Evolutionary conservation across 2,329 filamentous ascomycete genomes (phyloP), one percentile per base, ranked within the genome.

Genomic region (Colletotrichum sidae): DNA sequence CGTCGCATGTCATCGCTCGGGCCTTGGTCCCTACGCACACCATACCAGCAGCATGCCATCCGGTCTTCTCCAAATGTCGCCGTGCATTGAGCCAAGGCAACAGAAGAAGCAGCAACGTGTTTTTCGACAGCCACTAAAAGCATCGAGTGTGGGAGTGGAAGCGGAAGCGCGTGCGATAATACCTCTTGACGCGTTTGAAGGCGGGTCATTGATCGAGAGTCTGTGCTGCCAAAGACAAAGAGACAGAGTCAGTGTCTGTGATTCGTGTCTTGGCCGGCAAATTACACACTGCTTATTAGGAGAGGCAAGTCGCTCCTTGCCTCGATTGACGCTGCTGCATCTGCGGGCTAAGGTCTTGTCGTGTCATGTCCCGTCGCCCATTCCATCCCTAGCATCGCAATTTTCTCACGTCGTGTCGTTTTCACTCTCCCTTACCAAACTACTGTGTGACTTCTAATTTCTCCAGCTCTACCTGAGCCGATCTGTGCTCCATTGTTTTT

Each of bases 221-320:
- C 44, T 25, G 54, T 39, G 49, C 49, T 11, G 41, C 49, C 13
- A 51, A 4, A 25, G 25, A 25, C 25, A 25, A 25, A 25, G 25
- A 25, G 25, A 25, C 25, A 25, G 25, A 25, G 25, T 5, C 25
- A 25, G 25, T 25, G 25, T 25, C 11, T 25, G 37, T 55, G 44
- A 52, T 55, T 65, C 51, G 52, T 56, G 62, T 65, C 62, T 62
- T 56, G 58, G 47, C 52, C 25, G 25, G 8, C 12, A 25, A 17
- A 37, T 9, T 12, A 15, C 46, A 42, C 15, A 52, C 55, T 25
- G 25, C 38, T 50, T 25, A 13, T 44, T 7, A 44, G 25, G 25
- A 25, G 25, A 25, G 25, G 25, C 25, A 25, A 25, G 25, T 25
- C 25, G 58, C 62, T 62, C 62, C 58, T 62, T 62, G 34, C 62